A percentile compares a stretch with the other conserved stretches of the same genome.
Evolutionary conservation across 2,329 filamentous ascomycete species (phyloP).

Genomic region (Chaetothyriales sp.): DNA sequence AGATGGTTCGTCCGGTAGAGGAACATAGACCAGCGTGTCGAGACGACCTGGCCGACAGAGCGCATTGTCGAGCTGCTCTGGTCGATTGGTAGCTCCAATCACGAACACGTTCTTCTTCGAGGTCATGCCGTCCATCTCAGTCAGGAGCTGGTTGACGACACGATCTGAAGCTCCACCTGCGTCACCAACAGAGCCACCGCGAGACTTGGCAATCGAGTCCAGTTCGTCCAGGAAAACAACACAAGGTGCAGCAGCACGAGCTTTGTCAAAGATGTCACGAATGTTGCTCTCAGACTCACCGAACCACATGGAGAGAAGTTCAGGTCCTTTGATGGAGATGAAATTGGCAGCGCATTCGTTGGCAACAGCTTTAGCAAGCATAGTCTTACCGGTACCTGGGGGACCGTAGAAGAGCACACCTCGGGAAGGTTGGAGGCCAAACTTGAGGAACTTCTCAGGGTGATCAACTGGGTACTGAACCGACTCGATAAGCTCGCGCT

Average conservation of each 20-base stretch:
- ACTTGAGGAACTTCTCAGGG: conserved; percentile 99
- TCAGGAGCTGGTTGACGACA: conserved; percentile 98
- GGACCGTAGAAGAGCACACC: conserved; percentile 98
- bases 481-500: conserved; percentile 97
- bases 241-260: conserved; percentile 89
- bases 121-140: conserved; percentile 99
- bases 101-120: conserved; percentile 99
- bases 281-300: conserved; percentile 99
- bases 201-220: conserved; percentile 97
- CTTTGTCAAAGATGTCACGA: conserved; percentile 99
- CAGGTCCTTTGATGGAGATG: conserved; percentile 97
- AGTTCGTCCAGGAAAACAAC: conserved; percentile 98
- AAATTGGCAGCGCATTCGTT: conserved; percentile 99
- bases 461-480: conserved; percentile 99
- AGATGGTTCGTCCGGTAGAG: conserved; percentile 79
- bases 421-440: conserved; percentile 90
- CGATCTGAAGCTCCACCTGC: conserved; percentile 96
- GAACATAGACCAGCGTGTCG: conserved; percentile 95
- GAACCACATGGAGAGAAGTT: conserved; percentile 99
- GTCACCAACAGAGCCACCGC: conserved; percentile 90
- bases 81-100: conserved; percentile 95
- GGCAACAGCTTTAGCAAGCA: conserved; percentile 97
- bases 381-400: conserved; percentile 98
- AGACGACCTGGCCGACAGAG: conserved; percentile 97
- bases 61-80: conserved; percentile 94